Conservation (phyloP, 345 rosid species). For the Gossypium turneri region DNA sequence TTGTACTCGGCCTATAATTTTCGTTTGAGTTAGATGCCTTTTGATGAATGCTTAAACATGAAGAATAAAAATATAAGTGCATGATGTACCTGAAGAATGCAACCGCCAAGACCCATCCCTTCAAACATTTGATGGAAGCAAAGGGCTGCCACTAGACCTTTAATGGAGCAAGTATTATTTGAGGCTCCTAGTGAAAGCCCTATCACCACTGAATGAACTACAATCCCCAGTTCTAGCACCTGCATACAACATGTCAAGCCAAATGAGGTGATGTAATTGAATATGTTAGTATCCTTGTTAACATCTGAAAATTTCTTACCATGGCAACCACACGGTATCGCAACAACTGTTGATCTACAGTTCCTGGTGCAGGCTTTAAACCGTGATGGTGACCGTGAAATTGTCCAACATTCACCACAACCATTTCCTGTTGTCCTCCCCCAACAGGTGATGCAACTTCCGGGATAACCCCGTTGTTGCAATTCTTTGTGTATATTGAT, state of each 20-base stretch:
- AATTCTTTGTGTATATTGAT: slow-evolving; percentile 38
- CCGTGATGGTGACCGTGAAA: slow-evolving; percentile 34
- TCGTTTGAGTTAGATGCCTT: background rate
- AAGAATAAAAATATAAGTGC: background rate
- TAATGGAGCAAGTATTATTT: too few species aligned
- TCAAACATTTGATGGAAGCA: too few species aligned
- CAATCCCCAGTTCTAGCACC: slow-evolving; percentile 73
- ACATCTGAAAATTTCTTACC: slow-evolving; percentile 31
- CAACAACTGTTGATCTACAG: slow-evolving; percentile 29
- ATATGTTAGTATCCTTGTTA: too few species aligned
- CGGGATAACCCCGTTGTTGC: slow-evolving; percentile 21
- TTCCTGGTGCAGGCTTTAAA: slow-evolving; percentile 21
- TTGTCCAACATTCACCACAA: slow-evolving; percentile 16
- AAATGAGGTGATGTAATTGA: background rate
- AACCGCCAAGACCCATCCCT: too few species aligned
- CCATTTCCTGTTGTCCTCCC: slow-evolving; percentile 21
- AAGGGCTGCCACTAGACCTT: too few species aligned
- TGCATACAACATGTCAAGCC: slow-evolving; percentile 19
- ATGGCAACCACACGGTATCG: slow-evolving; percentile 64
- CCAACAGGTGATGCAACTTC: background rate
- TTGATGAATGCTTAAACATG: background rate
- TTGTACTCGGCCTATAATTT: slow-evolving; percentile 49
- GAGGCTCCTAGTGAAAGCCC: slow-evolving; percentile 65
- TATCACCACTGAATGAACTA: slow-evolving; percentile 76
- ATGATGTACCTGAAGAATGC: background rate